Evolutionary conservation across 192 early-diverging fungal species (phyloP).

Genomic region (Kickxella alabastrina): DNA sequence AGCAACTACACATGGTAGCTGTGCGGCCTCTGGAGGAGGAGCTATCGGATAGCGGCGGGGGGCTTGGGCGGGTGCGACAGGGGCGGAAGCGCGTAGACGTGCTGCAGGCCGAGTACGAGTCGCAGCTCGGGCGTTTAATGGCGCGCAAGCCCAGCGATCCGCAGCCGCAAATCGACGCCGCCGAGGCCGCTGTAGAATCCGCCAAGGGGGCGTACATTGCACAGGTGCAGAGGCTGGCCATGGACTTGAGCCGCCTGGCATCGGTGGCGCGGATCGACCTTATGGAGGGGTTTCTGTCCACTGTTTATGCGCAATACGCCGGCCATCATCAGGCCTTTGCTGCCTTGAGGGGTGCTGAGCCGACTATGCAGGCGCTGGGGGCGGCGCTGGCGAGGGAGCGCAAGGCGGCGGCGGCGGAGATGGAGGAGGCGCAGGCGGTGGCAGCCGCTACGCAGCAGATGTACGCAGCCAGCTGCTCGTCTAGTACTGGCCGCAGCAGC

Average conservation of each 20-base stretch:
- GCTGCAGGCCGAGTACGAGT: slow-evolving; percentile 42
- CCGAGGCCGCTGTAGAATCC: slow-evolving; percentile 55
- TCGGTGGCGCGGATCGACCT: slow-evolving; percentile 75
- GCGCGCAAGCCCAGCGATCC: slow-evolving; percentile 21
- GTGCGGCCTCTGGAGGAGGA: slow-evolving; percentile 66
- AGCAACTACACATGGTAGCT: slow-evolving; percentile 66
- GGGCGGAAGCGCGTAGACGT: slow-evolving; percentile 15
- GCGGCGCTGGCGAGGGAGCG: slow-evolving; percentile 22
- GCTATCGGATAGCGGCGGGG: slow-evolving; percentile 57
- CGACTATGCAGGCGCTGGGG: slow-evolving; percentile 69
- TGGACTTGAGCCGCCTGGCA: slow-evolving; percentile 69
- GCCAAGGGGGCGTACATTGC: slow-evolving; percentile 59
- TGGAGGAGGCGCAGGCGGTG: no score
- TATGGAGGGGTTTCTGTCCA: slow-evolving; percentile 49
- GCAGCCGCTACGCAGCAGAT: no score
- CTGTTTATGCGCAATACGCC: slow-evolving; percentile 79
- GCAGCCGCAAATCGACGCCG: slow-evolving; percentile 28
- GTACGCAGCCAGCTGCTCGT: no score
- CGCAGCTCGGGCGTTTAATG: slow-evolving; percentile 33
- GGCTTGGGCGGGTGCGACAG: slow-evolving; percentile 7
- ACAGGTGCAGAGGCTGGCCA: slow-evolving; percentile 59
- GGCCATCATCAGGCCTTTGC: slow-evolving; percentile 83
- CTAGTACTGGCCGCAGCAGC: no score
- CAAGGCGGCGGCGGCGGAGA: slow-evolving; percentile 8
- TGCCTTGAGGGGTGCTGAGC: slow-evolving; percentile 74